Percentiles rank a stretch among this genome's conserved stretches.
Conservation (phyloP, 495 filamentous ascomycete genomes). For the Lophiostoma macrostomum region DNA sequence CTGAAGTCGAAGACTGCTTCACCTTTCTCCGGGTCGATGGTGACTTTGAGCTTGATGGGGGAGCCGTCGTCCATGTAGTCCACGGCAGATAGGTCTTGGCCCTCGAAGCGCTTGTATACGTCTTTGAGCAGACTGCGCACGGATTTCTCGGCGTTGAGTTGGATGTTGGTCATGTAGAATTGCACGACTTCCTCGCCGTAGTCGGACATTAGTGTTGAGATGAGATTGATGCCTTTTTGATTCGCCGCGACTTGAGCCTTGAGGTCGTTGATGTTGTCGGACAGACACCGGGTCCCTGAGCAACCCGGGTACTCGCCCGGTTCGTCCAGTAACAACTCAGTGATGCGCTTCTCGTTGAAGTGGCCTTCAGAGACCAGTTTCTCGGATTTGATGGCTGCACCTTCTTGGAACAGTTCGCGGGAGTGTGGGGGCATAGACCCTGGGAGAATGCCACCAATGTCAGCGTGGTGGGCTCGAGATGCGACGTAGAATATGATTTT, state of each 20-base stretch:
- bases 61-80: constrained; percentile 96
- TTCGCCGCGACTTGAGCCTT: constrained; percentile 96
- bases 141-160: constrained; percentile 83
- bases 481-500: constrained; percentile 97
- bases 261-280: constrained; percentile 92
- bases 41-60: constrained; percentile 78
- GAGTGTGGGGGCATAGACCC: constrained; percentile 97
- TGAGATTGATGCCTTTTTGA: constrained; percentile 90
- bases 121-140: constrained; percentile 82
- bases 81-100: constrained; percentile 66
- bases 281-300: constrained; percentile 82
- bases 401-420: constrained; percentile 89
- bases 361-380: constrained; percentile 87
- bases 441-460: constrained; percentile 93
- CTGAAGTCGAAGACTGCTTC: constrained; percentile 88
- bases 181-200: constrained; percentile 89
- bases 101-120: constrained; percentile 72
- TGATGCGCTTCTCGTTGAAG: constrained; percentile 85
- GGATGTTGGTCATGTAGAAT: constrained; percentile 94
- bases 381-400: constrained; percentile 88
- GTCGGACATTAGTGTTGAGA: constrained; percentile 77
- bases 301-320: constrained; percentile 85
- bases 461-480: constrained; percentile 91
- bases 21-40: constrained; percentile 76
- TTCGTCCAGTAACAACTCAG: constrained; percentile 75